These are phyloP conservation scores for Pestalotiopsis sp. DNA, from an alignment of 2,329 filamentous ascomycete genomes.

Conservation along the genomic window DNA sequence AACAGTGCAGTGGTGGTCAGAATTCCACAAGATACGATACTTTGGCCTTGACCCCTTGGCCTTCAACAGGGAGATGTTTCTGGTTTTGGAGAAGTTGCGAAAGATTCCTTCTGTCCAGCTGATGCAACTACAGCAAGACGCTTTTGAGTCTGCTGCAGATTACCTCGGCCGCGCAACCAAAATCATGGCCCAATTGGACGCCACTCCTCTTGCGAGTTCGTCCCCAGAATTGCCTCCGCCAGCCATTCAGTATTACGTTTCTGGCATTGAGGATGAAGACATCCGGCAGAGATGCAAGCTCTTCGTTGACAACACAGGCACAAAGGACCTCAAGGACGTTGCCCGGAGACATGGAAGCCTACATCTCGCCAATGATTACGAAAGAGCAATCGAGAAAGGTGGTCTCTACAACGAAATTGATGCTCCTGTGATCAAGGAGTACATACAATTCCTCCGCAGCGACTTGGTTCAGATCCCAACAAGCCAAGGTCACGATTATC, in stretches of 20 bases:
- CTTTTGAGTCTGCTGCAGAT: conserved; percentile 51
- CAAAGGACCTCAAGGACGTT: conserved; percentile 41
- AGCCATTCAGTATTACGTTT: conserved; percentile 46
- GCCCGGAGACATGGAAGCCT: conserved; percentile 56
- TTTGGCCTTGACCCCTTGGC: conserved; percentile 49
- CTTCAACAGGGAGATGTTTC: conserved; percentile 57
- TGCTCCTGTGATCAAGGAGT: conserved; percentile 44
- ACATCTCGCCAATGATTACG: conserved; percentile 59
- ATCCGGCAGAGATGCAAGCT: conserved; percentile 46
- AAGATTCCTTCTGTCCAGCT: conserved; percentile 57
- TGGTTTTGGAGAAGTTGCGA: conserved; percentile 50
- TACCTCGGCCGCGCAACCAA: conserved; percentile 52
- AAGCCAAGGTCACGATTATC: conserved; percentile 29
- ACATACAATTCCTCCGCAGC: conserved; percentile 52
- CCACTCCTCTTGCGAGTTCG: conserved; percentile 21
- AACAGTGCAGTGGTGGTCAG: conserved; percentile 48
- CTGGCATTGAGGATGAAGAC: conserved; percentile 51
- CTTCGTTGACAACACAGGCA: conserved; percentile 31
- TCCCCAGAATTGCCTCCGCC: conserved; percentile 20
- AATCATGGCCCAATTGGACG: conserved; percentile 39
- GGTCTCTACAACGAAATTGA: conserved; percentile 45
- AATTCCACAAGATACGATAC: conserved; percentile 39
- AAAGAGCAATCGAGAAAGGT: conserved; percentile 52
- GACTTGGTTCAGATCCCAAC: conserved; percentile 31
- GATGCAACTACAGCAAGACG: conserved; percentile 54